Conservation (phyloP, 768 basidiomycete species). For the Suillus bovinus region DNA sequence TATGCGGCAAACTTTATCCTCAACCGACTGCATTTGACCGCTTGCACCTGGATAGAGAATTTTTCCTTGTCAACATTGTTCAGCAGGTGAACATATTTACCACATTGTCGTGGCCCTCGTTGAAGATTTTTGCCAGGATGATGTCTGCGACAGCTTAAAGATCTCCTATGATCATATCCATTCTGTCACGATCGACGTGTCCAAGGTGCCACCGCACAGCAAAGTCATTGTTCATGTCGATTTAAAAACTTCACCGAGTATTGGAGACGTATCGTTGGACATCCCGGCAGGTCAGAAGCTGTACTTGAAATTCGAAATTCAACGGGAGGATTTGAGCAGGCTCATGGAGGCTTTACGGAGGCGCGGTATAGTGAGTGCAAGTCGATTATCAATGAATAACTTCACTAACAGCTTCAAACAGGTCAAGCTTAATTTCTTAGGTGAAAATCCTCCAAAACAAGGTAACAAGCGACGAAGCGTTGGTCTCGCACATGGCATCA, state of each 20-base stretch:
- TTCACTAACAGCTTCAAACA: constrained; percentile 12
- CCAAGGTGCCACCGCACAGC: constrained; percentile 19
- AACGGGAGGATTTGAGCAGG: constrained; percentile 31
- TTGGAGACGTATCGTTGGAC: constrained; percentile 34
- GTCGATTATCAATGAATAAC: neutral
- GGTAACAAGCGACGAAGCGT: constrained; percentile 20
- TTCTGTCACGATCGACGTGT: constrained; percentile 27
- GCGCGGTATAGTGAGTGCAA: constrained; percentile 47
- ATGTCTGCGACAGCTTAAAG: constrained; percentile 51
- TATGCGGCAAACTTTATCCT: constrained; percentile 36
- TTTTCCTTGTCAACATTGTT: constrained; percentile 52
- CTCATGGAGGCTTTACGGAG: constrained; percentile 44
- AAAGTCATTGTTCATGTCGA: constrained; percentile 30
- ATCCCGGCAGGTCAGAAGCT: constrained; percentile 20
- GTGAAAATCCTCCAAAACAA: constrained; percentile 17
- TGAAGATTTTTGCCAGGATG: constrained; percentile 36
- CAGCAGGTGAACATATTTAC: neutral
- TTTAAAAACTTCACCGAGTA: constrained; percentile 39
- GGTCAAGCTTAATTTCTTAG: constrained; percentile 32
- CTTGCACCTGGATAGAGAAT: constrained; percentile 51
- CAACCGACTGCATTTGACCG: constrained; percentile 42
- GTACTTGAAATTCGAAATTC: constrained; percentile 41
- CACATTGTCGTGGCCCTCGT: constrained; percentile 9
- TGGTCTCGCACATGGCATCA: constrained; percentile 29
- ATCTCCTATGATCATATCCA: constrained; percentile 40